Base-by-base conservation (phyloP, 345 rosid species). In the Atalantia buxifolia region DNA sequence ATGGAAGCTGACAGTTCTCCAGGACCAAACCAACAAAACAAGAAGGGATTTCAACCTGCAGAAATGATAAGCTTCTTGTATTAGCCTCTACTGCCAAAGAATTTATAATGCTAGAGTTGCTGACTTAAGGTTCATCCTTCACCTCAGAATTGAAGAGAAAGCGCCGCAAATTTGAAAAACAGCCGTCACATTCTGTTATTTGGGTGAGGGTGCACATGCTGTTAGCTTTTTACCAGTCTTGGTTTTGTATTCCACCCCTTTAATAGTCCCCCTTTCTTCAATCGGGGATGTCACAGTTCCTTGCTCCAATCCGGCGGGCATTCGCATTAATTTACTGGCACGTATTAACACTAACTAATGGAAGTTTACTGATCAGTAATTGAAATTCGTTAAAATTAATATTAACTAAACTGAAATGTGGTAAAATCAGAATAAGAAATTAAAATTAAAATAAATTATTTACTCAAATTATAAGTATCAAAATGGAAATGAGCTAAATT, bases 21-120 rank as follows among this genome's bases (percentile, higher is more conserved):
- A 45, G n/a, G n/a, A 69, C 16, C 36, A 69, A 42, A 69, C 57
- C 72, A 69, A 45, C 72, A 16, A 69, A 45, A 69, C 72, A 45
- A 27, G 36, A 69, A 31, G 59, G 72, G 12, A 69, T 69, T 7
- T 69, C 72, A 69, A 69, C 57, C 57, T 45, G 72, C 33, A 42
- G 31, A 40, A 40, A 68, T 68, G 21, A 2, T 22, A 35, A 66
- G 66, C 28, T 25, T 1, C 33, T 28, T 61, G 14, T 25, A 61
- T 61, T 61, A 61, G 4, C 65, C 65, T 61, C 65, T 61, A 27
- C 14, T 27, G 33, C 16, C 3, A n/a, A n/a, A 60, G 28, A n/a
- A n/a, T 60, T 60, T 60, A 25, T 24, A 25, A 18, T 12, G 56
- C 7, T 18, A 18, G 6, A 18, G 56, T 14, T 50, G 56, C 21